Evolutionary conservation across 257 asterid species (phyloP), one percentile per base, ranked within the genome.

Genomic region (Nicotiana attenuata): DNA sequence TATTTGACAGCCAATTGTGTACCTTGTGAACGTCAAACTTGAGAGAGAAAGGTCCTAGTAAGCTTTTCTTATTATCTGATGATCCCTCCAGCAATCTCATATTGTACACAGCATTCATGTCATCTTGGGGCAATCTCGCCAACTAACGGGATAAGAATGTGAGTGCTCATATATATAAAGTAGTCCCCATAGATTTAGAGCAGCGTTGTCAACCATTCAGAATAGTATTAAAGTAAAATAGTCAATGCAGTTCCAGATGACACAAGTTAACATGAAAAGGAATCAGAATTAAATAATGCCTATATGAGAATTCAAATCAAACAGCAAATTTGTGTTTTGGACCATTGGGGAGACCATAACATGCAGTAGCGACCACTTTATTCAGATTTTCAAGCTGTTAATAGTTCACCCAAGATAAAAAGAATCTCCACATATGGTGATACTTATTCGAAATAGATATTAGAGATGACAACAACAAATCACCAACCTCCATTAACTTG

Each of bases 1-100:
- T 57, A 61, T 77, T 85, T 57, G 28, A 84, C 50, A 55, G 50
- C 52, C 47, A 67, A 65, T 63, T 16, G 64, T 78, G 81, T 91
- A 96, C 99, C 99, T 96, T 96, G 88, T 92, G 92, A 75, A 85
- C 97, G 57, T 96, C 99, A 86, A 96, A 96, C 86, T 94, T 96
- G 22, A 96, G 90, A 80, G 99, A 89, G 87, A 96, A 93, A 16
- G 97, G 91, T 26, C 89, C 89, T 59, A 83, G 85, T 45, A 97
- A 92, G 88, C 88, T 89, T 85, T 96, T 96, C 85, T 93, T 94
- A 88, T 87, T 82, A 2, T 89, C 93, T 53, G 97, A 83, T 80
- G 97, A 86, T 73, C 90, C 90, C 88, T 93, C 98, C 69, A 96
- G 92, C 84, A 93, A 86, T 85, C 98, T 91, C 99, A 96, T 96